Percentiles rank a stretch among this genome's conserved stretches.
These are phyloP conservation scores for Candolleomyces eurysporus DNA, from an alignment of 768 basidiomycete species.

Conservation along the genomic window DNA sequence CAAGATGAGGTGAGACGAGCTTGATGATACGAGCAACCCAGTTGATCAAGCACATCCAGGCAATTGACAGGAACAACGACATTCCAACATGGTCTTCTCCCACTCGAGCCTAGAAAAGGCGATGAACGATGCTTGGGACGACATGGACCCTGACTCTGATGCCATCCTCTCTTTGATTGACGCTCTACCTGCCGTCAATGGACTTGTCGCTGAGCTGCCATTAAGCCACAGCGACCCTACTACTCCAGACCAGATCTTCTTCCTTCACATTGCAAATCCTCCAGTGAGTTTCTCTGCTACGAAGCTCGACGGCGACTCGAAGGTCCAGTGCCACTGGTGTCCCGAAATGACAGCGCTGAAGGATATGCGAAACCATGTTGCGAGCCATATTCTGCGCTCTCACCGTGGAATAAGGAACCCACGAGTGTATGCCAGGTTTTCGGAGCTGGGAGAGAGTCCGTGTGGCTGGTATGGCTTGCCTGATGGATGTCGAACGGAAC, in stretches of 20 bases:
- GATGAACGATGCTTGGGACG: neutral
- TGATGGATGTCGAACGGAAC: too few relatives aligned
- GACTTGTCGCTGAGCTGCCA: neutral
- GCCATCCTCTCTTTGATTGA: neutral
- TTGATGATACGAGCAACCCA: too few relatives aligned
- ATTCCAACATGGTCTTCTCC: neutral
- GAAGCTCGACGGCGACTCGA: constrained; percentile 1
- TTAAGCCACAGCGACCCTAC: neutral
- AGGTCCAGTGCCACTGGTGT: constrained; percentile 3
- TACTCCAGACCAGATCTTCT: neutral
- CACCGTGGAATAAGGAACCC: neutral
- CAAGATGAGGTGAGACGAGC: too few relatives aligned
- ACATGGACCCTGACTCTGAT: neutral
- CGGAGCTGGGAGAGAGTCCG: neutral
- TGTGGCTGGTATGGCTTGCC: constrained; percentile 2
- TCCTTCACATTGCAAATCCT: neutral
- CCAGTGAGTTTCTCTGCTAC: neutral
- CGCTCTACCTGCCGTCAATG: neutral
- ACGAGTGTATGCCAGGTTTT: neutral
- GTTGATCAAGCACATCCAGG: too few relatives aligned
- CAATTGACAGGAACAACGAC: neutral
- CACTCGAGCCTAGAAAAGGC: neutral
- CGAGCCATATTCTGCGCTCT: constrained; percentile 10
- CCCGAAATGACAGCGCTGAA: neutral
- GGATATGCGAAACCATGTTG: constrained; percentile 18